Evolutionary conservation across 1,139 yeast genomes (phyloP), one percentile per base, ranked within the genome.

Genomic region (Yarrowia galli): DNA sequence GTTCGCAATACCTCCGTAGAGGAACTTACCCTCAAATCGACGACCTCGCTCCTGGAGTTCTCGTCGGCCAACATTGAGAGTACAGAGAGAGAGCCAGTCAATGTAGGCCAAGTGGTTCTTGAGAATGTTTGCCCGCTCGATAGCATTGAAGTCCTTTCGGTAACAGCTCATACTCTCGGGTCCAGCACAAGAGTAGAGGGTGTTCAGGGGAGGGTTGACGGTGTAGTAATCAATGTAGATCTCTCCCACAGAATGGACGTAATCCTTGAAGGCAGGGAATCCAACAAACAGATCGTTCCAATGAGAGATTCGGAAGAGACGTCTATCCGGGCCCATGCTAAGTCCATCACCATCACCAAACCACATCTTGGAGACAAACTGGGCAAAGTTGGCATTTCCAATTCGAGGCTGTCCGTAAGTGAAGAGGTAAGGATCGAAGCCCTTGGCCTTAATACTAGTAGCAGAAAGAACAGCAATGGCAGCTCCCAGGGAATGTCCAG

Each of bases 401-500:
- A 89, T 78, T 72, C 84, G 84, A 0, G 92, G 91, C 25, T 85
- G 81, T 2, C 89, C 93, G 77, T 79, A 86, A 0, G 88, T 82
- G 15, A 87, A 76, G 0, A 88, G 85, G 56, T 83, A 75, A 0
- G 89, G 88, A 6, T 81, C 76, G 67, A 78, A 79, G 0, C 89
- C 90, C 73, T 84, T 72, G 8, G 83, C 71, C 69, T 80, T 80
- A 68, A 86, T 80, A 73, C 89, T 92, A 25, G 87, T 79, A 0
- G 89, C 92, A 16, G 86, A 82, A 43, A 89, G 76, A 13, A 82
- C 76, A 0, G 92, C 88, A 68, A 88, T 76, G 0, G 92, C 91
- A 2, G 88, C 95, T 1, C 95, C 96, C 32, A 89, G 75, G 0
- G 93, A 89, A 76, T 89, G 95, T 0, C 95, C 95, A 1, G 85